Base-by-base conservation (phyloP, 2,329 filamentous ascomycete genomes). In the Ophiocordyceps robertsii region DNA sequence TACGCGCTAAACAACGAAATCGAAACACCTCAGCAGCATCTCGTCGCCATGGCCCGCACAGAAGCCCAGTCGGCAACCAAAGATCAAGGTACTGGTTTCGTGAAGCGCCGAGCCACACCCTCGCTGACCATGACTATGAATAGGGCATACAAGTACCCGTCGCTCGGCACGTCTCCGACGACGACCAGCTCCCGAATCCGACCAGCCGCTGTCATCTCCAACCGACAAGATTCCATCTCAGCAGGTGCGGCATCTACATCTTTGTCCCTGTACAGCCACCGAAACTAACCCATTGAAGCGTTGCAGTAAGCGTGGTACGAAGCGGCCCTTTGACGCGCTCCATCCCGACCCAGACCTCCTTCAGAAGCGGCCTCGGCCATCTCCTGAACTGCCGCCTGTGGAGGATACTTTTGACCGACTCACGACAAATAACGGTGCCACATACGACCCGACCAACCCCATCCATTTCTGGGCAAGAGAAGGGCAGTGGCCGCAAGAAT, bases 401-500 rank as follows among this genome's bases (percentile, higher is more conserved):
- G 19, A n/a, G 7, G 37, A 39, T 21, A 35, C 29, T 27, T 6
- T 9, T 6, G 24, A 27, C 9, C 2, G 24, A 27, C 3, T 6
- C 24, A 9, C 24, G 24, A 27, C 3, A 4, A 6, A 9, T 27
- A 27, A 27, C 24, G 24, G 24, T 6, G 24, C 3, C 24, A 27
- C 24, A 27, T 27, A 27, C 24, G 24, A 27, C 3, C 24, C 24
- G 11, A 7, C 16, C 36, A 29, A 47, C 29, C 45, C 38, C 6
- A 39, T 47, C 38, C 24, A n/a, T 9, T 41, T 30, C 24, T 47
- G 45, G 45, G 40, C 38, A 12, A 45, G 36, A 35, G 40, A 45
- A 45, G 43, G 45, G 14, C 10, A 41, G 40, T 47, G 45, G 45
- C 45, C 45, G 30, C 39, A 14, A 24, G 30, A 44, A 36, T 43